phyloP scores from a whole-genome alignment of 148 eudicot species.

The Rhododendron simsii region DNA sequence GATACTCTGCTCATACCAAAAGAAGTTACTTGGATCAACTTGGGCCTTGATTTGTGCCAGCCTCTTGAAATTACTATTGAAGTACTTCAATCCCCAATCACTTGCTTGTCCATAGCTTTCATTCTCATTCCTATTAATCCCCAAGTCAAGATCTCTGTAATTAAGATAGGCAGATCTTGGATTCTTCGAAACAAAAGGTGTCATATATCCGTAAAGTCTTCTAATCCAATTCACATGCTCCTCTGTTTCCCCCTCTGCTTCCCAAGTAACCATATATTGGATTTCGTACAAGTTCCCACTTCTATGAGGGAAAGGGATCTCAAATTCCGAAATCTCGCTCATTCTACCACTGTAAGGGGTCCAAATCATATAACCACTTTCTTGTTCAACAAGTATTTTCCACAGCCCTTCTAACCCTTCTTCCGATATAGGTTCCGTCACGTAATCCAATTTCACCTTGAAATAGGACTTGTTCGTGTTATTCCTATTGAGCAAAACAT shows the following conservation, averaged over 20 bases:
- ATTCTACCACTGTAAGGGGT: constrained; percentile 36
- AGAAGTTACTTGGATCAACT: neutral
- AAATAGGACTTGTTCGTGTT: constrained; percentile 24
- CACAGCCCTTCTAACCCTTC: constrained; percentile 29
- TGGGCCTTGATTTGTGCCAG: neutral
- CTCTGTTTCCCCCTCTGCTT: constrained; percentile 16
- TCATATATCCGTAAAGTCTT: constrained; percentile 10
- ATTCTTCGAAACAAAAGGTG: constrained; percentile 34
- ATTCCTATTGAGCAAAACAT: constrained; percentile 17
- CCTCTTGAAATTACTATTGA: constrained; percentile 23
- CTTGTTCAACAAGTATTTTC: constrained; percentile 27
- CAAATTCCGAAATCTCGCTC: constrained; percentile 23
- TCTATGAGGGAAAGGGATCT: constrained; percentile 35
- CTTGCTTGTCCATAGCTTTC: constrained; percentile 5
- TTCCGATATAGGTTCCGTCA: constrained; percentile 31
- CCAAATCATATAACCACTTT: constrained; percentile 21
- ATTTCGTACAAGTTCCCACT: constrained; percentile 34
- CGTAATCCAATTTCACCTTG: constrained; percentile 8
- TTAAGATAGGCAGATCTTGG: constrained; percentile 35
- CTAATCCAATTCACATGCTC: neutral
- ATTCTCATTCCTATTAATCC: constrained; percentile 21
- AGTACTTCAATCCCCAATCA: constrained; percentile 26
- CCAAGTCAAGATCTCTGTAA: constrained; percentile 39
- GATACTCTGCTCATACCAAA: neutral
- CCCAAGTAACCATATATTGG: constrained; percentile 34